Percentiles rank a stretch among this genome's conserved stretches.
phyloP scores from a whole-genome alignment of 352 stramenopile species.

The Phytophthora fragariae region DNA sequence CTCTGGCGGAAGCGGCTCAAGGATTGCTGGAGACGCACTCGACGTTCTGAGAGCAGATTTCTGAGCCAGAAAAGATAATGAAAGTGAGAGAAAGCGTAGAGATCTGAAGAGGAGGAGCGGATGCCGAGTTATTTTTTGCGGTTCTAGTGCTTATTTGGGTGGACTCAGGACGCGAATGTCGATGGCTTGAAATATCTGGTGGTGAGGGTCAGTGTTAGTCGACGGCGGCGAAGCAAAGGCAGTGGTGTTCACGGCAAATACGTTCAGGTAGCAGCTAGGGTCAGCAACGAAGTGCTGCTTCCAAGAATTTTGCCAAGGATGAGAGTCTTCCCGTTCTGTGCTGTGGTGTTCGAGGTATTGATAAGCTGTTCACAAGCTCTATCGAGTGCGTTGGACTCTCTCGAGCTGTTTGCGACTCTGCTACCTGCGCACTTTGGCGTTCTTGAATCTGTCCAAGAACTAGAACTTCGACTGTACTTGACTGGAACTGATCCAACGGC shows the following conservation, averaged over 20 bases:
- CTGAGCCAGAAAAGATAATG: no score
- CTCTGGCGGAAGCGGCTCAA: slow-evolving; percentile 33
- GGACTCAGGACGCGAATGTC: slow-evolving; percentile 4
- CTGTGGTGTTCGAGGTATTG: not conserved
- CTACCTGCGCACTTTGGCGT: slow-evolving; percentile 42
- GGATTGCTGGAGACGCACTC: slow-evolving; percentile 45
- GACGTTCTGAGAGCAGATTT: slow-evolving; percentile 7
- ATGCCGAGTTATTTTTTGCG: slow-evolving; percentile 22
- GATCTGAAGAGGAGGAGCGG: not conserved
- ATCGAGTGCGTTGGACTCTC: slow-evolving; percentile 8
- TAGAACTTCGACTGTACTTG: slow-evolving; percentile 60
- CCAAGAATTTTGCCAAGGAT: not conserved
- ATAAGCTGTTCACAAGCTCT: not conserved
- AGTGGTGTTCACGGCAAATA: not conserved
- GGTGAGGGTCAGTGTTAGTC: slow-evolving; percentile 2
- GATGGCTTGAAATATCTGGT: slow-evolving; percentile 17
- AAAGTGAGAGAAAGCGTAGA: not conserved
- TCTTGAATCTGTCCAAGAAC: slow-evolving; percentile 41
- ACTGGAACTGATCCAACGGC: slow-evolving; percentile 5
- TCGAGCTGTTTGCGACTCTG: slow-evolving; percentile 46
- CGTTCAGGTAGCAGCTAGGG: not conserved
- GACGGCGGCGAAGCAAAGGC: not conserved
- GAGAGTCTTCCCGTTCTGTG: slow-evolving; percentile 8
- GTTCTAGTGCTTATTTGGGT: slow-evolving; percentile 10
- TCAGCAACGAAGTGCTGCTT: not conserved